phyloP scores from a whole-genome alignment of 345 rosid species.

The Eucalyptus polyanthemos region DNA sequence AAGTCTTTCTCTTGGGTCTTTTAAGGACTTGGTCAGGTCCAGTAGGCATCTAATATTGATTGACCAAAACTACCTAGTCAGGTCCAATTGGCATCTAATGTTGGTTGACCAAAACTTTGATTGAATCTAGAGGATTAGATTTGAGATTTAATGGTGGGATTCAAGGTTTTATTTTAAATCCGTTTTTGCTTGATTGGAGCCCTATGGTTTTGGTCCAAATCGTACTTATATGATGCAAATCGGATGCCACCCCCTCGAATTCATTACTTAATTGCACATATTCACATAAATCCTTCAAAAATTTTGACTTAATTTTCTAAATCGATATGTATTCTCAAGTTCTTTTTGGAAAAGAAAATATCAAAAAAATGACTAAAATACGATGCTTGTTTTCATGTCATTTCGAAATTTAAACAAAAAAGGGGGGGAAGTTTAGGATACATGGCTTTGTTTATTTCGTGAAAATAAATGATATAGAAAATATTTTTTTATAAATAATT shows the following conservation, averaged over 20 bases:
- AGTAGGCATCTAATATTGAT: too few relatives aligned
- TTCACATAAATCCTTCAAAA: not conserved
- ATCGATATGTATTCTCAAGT: not conserved
- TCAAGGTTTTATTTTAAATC: not conserved
- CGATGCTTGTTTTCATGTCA: not conserved
- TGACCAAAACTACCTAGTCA: too few relatives aligned
- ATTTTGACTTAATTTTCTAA: not conserved
- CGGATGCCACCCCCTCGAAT: not conserved
- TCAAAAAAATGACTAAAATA: not conserved
- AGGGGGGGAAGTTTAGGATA: accelerated
- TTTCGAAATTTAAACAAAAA: accelerated
- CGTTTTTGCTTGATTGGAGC: not conserved
- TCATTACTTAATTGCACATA: not conserved
- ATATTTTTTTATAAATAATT: too few relatives aligned
- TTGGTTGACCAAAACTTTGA: not conserved
- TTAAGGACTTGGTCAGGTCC: too few relatives aligned
- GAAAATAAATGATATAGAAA: too few relatives aligned
- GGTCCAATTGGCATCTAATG: not conserved
- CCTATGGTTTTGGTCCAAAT: not conserved
- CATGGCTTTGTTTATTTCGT: too few relatives aligned
- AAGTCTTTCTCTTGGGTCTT: too few relatives aligned
- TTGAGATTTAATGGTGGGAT: not conserved
- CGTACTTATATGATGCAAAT: not conserved
- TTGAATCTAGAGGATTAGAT: not conserved
- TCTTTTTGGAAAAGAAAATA: not conserved